These are phyloP conservation scores for Alisma plantagoaquatica DNA, from an alignment of 106 monocot species.

Conservation along the genomic window DNA sequence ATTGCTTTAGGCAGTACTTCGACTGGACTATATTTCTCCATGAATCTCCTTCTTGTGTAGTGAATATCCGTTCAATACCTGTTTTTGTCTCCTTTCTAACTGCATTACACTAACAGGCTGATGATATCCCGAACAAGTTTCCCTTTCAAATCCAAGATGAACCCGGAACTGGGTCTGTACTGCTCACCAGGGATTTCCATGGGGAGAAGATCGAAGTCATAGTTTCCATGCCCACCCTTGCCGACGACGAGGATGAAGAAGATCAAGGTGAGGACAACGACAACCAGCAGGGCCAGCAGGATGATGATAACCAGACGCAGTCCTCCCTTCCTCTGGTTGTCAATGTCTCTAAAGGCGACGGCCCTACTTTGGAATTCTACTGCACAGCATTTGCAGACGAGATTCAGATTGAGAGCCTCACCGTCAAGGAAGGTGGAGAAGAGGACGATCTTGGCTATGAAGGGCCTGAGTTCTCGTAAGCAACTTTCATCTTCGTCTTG, in stretches of 20 bases:
- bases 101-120: slow-evolving; percentile 22
- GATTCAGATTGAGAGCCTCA: slow-evolving; percentile 56
- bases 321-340: slow-evolving; percentile 58
- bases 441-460: slow-evolving; percentile 32
- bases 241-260: slow-evolving; percentile 35
- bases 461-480: neutral
- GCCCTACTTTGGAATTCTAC: slow-evolving; percentile 37
- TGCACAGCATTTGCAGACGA: slow-evolving; percentile 75
- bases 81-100: neutral
- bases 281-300: too few species aligned
- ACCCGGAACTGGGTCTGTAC: neutral
- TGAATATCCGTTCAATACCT: too few species aligned
- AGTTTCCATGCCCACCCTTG: slow-evolving; percentile 63
- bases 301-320: slow-evolving; percentile 4
- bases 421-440: slow-evolving; percentile 26
- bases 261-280: slow-evolving; percentile 8
- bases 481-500: too few species aligned
- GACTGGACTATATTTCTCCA: too few species aligned
- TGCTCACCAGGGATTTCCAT: neutral
- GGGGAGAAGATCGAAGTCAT: slow-evolving; percentile 30
- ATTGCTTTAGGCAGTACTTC: too few species aligned
- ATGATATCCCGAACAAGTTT: slow-evolving; percentile 44
- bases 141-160: slow-evolving; percentile 58
- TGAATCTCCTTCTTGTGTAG: too few species aligned
- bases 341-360: slow-evolving; percentile 26